These are phyloP conservation scores for Chlorella sp. DNA, from an alignment of 139 green algal genomes.

Conservation along the genomic window DNA sequence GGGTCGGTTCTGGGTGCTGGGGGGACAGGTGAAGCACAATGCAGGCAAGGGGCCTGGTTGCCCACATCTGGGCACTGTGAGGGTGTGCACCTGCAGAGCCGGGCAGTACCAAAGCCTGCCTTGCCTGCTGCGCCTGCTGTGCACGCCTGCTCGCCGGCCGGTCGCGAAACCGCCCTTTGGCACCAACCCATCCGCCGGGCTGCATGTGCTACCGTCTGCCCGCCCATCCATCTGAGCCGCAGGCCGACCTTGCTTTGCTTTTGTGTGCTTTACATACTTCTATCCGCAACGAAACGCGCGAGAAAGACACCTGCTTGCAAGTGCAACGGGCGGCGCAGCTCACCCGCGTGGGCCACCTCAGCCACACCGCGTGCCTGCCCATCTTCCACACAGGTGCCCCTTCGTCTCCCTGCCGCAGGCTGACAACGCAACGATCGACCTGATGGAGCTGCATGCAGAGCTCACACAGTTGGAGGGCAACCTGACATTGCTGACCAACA, in stretches of 20 bases:
- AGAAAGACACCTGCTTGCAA: too few species aligned
- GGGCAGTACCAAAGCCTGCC: neutral
- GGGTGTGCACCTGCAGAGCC: neutral
- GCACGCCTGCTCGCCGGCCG: too few species aligned
- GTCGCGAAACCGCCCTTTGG: neutral
- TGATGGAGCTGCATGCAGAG: neutral
- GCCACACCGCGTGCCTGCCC: neutral
- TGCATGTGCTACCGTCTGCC: neutral
- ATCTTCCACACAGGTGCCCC: too few species aligned
- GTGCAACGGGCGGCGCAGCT: neutral
- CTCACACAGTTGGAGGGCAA: neutral
- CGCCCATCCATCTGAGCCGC: too few species aligned
- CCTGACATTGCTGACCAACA: neutral
- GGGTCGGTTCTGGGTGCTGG: neutral
- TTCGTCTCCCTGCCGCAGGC: neutral
- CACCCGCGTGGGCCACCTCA: neutral
- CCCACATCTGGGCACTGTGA: neutral
- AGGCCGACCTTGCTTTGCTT: too few species aligned
- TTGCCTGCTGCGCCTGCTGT: neutral
- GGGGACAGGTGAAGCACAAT: too few species aligned
- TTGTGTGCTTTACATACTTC: too few species aligned
- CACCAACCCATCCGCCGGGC: neutral
- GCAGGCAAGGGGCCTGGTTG: neutral
- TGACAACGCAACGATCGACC: neutral
- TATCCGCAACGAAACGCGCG: too few species aligned